These are phyloP conservation scores for Neovahlkampfia damariscottae DNA, from an alignment of 78 protist genomes.

Conservation along the genomic window DNA sequence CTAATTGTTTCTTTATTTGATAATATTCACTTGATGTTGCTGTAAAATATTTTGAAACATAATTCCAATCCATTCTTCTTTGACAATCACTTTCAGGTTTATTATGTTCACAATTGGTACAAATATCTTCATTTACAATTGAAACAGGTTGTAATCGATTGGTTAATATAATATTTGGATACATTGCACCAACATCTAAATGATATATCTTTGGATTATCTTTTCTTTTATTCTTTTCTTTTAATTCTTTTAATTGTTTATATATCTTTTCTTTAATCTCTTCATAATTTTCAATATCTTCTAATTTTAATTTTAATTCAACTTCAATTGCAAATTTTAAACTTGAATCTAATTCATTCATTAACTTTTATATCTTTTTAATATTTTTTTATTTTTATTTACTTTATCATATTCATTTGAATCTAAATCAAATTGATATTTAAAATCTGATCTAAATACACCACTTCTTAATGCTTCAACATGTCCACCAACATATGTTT, in stretches of 20 bases:
- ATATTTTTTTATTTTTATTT: background rate
- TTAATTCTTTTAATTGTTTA: slow-evolving; percentile 32
- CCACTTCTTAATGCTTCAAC: slow-evolving; percentile 94
- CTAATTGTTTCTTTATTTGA: slow-evolving; percentile 41
- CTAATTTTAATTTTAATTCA: slow-evolving; percentile 14
- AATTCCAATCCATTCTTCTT: slow-evolving; percentile 75
- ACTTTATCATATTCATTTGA: slow-evolving; percentile 23
- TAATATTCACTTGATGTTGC: slow-evolving; percentile 39
- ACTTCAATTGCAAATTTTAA: slow-evolving; percentile 44
- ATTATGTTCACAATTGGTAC: slow-evolving; percentile 87
- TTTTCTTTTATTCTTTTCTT: slow-evolving; percentile 42
- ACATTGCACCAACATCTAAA: slow-evolving; percentile 99
- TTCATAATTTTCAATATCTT: slow-evolving; percentile 42
- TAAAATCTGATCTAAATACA: slow-evolving; percentile 81
- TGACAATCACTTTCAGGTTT: slow-evolving; percentile 33
- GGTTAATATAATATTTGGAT: slow-evolving; percentile 99
- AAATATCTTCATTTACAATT: slow-evolving; percentile 59
- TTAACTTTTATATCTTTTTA: slow-evolving; percentile 26
- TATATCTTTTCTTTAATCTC: slow-evolving; percentile 39
- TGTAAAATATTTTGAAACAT: slow-evolving; percentile 82
- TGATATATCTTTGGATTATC: slow-evolving; percentile 90
- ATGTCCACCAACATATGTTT: slow-evolving; percentile 98
- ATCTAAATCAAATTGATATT: slow-evolving; percentile 44
- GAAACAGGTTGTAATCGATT: slow-evolving; percentile 97
- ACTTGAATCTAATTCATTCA: slow-evolving; percentile 28